Base-by-base conservation (phyloP, 129 eudicot species). In the Centaurea solstitialis region DNA sequence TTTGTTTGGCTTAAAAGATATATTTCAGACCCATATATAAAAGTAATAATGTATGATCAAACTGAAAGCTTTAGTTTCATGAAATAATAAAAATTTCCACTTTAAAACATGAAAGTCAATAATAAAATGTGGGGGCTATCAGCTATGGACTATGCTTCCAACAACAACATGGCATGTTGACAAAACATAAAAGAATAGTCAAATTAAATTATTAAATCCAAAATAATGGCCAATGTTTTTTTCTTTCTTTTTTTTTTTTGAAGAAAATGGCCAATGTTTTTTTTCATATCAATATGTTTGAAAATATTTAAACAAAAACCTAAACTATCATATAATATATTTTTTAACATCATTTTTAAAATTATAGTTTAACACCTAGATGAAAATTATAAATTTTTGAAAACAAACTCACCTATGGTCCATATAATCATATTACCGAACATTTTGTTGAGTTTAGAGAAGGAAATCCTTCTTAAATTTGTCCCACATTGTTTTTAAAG, bases 121-220 rank as follows among this genome's bases (percentile, higher is more conserved):
- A 80, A 80, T 62, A 74, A 45, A 64, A 43, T 66, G 84, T 73
- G 79, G 65, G 22, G 37, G 37, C 37, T 33, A 33, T 33, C 37
- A 33, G 65, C 22, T 15, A 15, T 4, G 21, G 84, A 68, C 79
- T 74, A 67, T 65, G 79, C 59, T 73, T 24, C 50, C 71, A 28
- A 33, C 40, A 59, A 41, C 72, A 45, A 20, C 76, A 76, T 68
- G 80, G 73, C 87, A 78, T 78, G 73, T 82, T 82, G 86, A 59
- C 81, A 77, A n/a, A 73, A 65, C 71, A 83, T 64, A 64, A 77
- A 35, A 76, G 28, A 17, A 39, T 57, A 74, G 65, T 74, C 77
- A 45, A n/a, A n/a, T n/a, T n/a, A n/a, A n/a, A n/a, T n/a, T n/a
- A n/a, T n/a, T n/a, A n/a, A n/a, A n/a, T n/a, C n/a, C n/a, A n/a